Percentiles rank a stretch among this genome's conserved stretches.
Evolutionary conservation across 1,284 basidiomycete genomes (phyloP).

Genomic region (Trichosporon coremiiforme): DNA sequence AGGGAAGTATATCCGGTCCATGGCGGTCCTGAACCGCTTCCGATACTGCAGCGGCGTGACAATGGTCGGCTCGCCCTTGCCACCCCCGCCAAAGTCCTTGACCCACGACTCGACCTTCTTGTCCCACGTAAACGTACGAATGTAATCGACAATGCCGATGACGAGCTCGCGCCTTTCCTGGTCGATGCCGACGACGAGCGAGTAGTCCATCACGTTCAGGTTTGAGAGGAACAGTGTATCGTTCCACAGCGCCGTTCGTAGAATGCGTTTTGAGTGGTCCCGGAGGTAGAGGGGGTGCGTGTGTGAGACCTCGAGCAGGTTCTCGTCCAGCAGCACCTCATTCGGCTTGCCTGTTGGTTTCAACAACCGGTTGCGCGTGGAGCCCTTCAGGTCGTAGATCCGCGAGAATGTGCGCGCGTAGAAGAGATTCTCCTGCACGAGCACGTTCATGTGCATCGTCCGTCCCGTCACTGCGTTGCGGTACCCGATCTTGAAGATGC

Average conservation of each 20-base stretch:
- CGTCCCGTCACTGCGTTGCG: slow-evolving; percentile 76
- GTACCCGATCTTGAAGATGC: slow-evolving; percentile 94
- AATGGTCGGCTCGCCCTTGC: slow-evolving; percentile 86
- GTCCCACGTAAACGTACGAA: slow-evolving; percentile 65
- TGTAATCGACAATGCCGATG: slow-evolving; percentile 83
- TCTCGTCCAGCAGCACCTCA: slow-evolving; percentile 71
- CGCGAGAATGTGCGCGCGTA: slow-evolving; percentile 86
- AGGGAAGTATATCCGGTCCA: slow-evolving; percentile 80
- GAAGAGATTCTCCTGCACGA: slow-evolving; percentile 98
- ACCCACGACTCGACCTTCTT: slow-evolving; percentile 98
- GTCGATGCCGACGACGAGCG: slow-evolving; percentile 91
- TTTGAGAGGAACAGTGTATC: slow-evolving; percentile 84
- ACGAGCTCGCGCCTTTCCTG: slow-evolving; percentile 78
- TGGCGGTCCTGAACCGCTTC: slow-evolving; percentile 82
- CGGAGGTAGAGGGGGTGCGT: slow-evolving; percentile 83
- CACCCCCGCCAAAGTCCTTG: slow-evolving; percentile 81
- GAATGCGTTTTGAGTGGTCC: slow-evolving; percentile 90
- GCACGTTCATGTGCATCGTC: slow-evolving; percentile 86
- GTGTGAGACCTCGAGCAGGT: slow-evolving; percentile 55
- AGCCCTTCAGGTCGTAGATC: slow-evolving; percentile 94
- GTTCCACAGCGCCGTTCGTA: slow-evolving; percentile 87
- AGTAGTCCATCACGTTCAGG: slow-evolving; percentile 99
- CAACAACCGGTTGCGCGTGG: slow-evolving; percentile 85
- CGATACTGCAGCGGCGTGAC: slow-evolving; percentile 68
- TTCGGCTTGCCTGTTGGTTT: slow-evolving; percentile 87